Percentiles rank a stretch among this genome's conserved stretches.
Conservation (phyloP, 1,284 basidiomycete species). For the Malassezia furfur region DNA sequence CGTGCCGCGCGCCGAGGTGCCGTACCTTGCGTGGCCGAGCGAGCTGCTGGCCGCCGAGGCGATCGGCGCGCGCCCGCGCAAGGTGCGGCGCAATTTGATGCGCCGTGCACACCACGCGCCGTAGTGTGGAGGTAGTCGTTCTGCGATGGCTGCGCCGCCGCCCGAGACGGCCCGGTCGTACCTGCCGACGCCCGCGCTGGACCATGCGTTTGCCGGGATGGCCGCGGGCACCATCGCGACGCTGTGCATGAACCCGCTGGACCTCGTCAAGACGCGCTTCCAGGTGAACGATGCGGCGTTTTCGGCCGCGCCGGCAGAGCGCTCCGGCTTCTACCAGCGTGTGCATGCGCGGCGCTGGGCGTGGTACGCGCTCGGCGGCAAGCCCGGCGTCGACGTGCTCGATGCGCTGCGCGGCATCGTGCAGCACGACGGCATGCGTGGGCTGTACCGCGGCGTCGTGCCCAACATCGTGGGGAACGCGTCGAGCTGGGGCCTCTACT, state of each 20-base stretch:
- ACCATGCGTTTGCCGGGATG: conserved; percentile 88
- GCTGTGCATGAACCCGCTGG: conserved; percentile 93
- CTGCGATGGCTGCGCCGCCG: neutral
- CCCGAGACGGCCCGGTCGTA: conserved; percentile 21
- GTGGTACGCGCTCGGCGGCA: conserved; percentile 31
- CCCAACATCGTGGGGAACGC: conserved; percentile 92
- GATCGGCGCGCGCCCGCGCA: conserved; percentile 61
- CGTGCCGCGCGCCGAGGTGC: conserved; percentile 58
- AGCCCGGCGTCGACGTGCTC: conserved; percentile 63
- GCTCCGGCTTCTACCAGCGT: conserved; percentile 6
- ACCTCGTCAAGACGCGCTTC: conserved; percentile 88
- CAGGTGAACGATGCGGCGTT: conserved; percentile 55
- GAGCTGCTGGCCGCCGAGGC: conserved; percentile 26
- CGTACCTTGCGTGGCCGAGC: conserved; percentile 68
- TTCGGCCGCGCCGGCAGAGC: conserved; percentile 1
- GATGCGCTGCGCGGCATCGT: conserved; percentile 65
- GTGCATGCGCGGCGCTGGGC: conserved; percentile 17
- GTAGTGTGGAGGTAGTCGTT: neutral
- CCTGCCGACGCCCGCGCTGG: conserved; percentile 51
- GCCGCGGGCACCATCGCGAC: conserved; percentile 86
- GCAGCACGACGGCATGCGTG: conserved; percentile 65
- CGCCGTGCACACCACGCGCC: conserved; percentile 46
- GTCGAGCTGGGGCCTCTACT: conserved; percentile 95
- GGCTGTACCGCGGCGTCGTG: conserved; percentile 79
- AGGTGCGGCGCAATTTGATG: conserved; percentile 79